A percentile compares a stretch with the other conserved stretches of the same genome.
Conservation (phyloP, 192 early-diverging fungal species). For the Coemansia sp. region DNA sequence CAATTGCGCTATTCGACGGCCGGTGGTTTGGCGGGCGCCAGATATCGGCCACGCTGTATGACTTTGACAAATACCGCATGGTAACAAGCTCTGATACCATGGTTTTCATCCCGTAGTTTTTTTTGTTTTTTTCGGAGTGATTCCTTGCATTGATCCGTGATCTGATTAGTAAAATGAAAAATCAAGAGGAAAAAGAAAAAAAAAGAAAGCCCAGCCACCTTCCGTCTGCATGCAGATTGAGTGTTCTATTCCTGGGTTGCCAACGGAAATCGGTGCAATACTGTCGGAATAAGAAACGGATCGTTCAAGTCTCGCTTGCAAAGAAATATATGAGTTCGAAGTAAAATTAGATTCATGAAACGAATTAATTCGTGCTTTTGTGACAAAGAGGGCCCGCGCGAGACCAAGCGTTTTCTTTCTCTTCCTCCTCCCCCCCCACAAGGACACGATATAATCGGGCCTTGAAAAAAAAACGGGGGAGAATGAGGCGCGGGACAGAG, state of each 20-base stretch:
- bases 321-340: too few relatives aligned
- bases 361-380: neutral
- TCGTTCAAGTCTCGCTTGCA: too few relatives aligned
- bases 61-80: conserved; percentile 55
- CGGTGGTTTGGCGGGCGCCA: conserved; percentile 83
- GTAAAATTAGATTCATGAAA: neutral
- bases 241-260: too few relatives aligned
- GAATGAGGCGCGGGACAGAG: neutral
- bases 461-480: neutral
- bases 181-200: neutral
- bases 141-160: neutral
- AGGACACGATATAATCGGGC: neutral
- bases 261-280: too few relatives aligned
- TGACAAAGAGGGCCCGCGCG: neutral
- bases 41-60: conserved; percentile 63
- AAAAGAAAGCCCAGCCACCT: neutral
- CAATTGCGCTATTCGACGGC: conserved; percentile 67
- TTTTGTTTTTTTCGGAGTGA: conserved; percentile 12
- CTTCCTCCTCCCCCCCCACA: neutral
- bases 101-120: conserved; percentile 41
- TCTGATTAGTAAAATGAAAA: conserved; percentile 4
- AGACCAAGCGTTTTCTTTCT: too few relatives aligned
- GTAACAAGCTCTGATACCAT: conserved; percentile 52
- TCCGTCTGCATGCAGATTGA: too few relatives aligned
- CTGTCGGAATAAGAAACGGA: too few relatives aligned